Evolutionary conservation across 2,329 filamentous ascomycete species (phyloP).

Genomic region (Ilyonectria mors-panacis): DNA sequence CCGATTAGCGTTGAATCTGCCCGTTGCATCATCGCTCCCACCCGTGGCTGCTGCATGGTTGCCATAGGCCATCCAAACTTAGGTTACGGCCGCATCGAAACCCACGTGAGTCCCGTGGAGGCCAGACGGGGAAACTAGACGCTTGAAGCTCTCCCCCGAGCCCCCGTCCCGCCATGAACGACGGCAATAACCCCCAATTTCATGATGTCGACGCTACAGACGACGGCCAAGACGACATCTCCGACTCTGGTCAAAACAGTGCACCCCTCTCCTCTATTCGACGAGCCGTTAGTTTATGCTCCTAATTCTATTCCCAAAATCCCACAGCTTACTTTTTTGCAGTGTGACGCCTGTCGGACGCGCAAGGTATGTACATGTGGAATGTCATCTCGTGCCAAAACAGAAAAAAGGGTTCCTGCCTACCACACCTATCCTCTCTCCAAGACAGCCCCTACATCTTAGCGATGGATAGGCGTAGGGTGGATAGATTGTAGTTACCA

Average conservation of each 20-base stretch:
- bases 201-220: constrained; percentile 28
- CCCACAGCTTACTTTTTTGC: constrained; percentile 32
- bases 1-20: constrained; percentile 15
- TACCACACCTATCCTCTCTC: background rate
- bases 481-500: constrained; percentile 4
- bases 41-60: background rate
- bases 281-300: constrained; percentile 44
- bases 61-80: background rate
- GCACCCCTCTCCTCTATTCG: constrained; percentile 38
- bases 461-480: background rate
- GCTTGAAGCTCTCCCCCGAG: no score
- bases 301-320: constrained; percentile 8
- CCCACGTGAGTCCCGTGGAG: no score
- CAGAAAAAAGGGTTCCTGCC: background rate
- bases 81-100: no score
- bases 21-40: constrained; percentile 3
- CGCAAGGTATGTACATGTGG: constrained; percentile 49
- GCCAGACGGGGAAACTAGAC: no score
- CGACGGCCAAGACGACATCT: constrained; percentile 42
- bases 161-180: constrained; percentile 32
- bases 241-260: constrained; percentile 40
- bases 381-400: background rate
- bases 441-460: background rate
- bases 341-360: constrained; percentile 53
- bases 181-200: constrained; percentile 30